Conservation (phyloP, 176 grass and related monocot genomes). For the Oryza australiensis region DNA sequence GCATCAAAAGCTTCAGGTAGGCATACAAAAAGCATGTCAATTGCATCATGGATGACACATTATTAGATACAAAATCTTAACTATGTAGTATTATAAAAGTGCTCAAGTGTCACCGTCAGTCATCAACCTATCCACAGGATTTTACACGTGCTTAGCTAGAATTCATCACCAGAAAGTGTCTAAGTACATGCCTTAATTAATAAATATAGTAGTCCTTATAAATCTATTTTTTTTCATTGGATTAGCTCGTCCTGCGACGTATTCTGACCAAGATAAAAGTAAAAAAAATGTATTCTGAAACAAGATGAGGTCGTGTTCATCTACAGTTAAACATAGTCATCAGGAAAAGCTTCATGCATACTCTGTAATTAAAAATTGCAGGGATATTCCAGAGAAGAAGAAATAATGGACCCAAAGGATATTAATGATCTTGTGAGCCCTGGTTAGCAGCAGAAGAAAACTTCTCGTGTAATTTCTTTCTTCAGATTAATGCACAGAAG, state of each 20-base stretch:
- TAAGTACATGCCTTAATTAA: neutral
- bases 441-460: neutral
- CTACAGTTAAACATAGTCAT: neutral
- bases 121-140: conserved; percentile 31
- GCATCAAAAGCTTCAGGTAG: conserved; percentile 13
- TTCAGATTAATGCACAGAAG: conserved; percentile 1
- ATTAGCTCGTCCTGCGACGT: neutral
- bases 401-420: neutral
- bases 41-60: conserved; percentile 41
- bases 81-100: neutral
- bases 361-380: neutral
- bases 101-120: conserved; percentile 8
- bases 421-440: neutral
- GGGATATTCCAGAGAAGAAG: neutral
- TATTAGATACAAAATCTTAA: neutral
- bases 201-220: neutral
- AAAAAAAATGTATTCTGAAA: neutral
- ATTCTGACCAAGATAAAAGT: neutral
- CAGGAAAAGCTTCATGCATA: neutral
- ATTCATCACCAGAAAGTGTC: neutral
- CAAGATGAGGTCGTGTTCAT: neutral
- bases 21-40: conserved; percentile 12
- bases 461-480: too few relatives aligned
- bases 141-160: conserved; percentile 12
- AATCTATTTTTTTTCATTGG: neutral